These are phyloP conservation scores for Oleoguttula mirabilis DNA, from an alignment of 495 filamentous ascomycete genomes.

Conservation along the genomic window DNA sequence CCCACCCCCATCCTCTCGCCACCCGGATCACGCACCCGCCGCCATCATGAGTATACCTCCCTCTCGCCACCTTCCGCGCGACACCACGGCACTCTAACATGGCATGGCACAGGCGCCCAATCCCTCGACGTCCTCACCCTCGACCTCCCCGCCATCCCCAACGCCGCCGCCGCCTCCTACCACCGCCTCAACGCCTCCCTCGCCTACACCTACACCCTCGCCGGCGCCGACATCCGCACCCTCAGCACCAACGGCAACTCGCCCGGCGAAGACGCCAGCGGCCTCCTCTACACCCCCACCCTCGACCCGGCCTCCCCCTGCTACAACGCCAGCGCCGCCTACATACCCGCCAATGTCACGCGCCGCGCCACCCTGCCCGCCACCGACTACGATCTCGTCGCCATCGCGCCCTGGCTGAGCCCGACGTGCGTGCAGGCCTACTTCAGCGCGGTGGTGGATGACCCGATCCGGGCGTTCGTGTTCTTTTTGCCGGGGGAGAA, in stretches of 20 bases:
- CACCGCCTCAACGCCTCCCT: slow-evolving; percentile 28
- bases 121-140: slow-evolving; percentile 24
- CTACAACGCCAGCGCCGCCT: slow-evolving; percentile 40
- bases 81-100: too few relatives aligned
- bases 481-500: slow-evolving; percentile 52
- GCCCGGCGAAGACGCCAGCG: slow-evolving; percentile 46
- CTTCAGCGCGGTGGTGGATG: slow-evolving; percentile 46
- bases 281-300: slow-evolving; percentile 73
- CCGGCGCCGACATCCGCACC: slow-evolving; percentile 53
- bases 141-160: slow-evolving; percentile 20
- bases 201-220: slow-evolving; percentile 50
- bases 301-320: slow-evolving; percentile 46
- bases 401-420: slow-evolving; percentile 79
- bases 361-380: slow-evolving; percentile 52
- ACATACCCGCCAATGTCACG: slow-evolving; percentile 64
- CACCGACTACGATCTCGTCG: slow-evolving; percentile 48
- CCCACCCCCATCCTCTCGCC: too few relatives aligned
- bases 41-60: neutral
- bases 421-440: slow-evolving; percentile 56
- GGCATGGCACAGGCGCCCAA: slow-evolving; percentile 4
- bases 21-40: too few relatives aligned
- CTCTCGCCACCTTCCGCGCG: neutral
- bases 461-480: slow-evolving; percentile 52
- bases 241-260: slow-evolving; percentile 51
- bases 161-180: neutral